These are phyloP conservation scores for Grigorovia yakushimaensis DNA, from an alignment of 805 yeast species.

Conservation along the genomic window DNA sequence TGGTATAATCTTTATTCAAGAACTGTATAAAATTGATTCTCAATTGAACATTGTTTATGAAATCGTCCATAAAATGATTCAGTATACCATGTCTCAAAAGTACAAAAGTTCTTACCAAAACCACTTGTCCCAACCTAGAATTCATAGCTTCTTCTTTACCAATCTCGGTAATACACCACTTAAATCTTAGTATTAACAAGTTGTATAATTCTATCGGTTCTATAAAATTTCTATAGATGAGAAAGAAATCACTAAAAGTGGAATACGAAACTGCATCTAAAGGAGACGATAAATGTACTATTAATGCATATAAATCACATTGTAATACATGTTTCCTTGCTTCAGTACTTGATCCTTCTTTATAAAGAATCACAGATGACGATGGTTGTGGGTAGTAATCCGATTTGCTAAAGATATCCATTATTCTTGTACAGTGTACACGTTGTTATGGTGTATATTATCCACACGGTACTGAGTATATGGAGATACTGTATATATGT, in stretches of 20 bases:
- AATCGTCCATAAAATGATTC: slow-evolving; percentile 83
- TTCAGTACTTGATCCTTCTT: slow-evolving; percentile 3
- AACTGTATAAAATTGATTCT: slow-evolving; percentile 36
- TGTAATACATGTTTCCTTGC: slow-evolving; percentile 13
- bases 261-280: slow-evolving; percentile 61
- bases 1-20: slow-evolving; percentile 27
- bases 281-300: slow-evolving; percentile 62
- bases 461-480: too few relatives aligned
- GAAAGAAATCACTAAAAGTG: slow-evolving; percentile 73
- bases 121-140: slow-evolving; percentile 45
- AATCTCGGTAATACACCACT: slow-evolving; percentile 53
- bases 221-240: slow-evolving; percentile 68
- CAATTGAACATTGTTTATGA: slow-evolving; percentile 42
- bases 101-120: slow-evolving; percentile 74
- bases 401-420: slow-evolving; percentile 17
- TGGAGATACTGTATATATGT: too few relatives aligned
- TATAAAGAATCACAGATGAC: slow-evolving; percentile 17
- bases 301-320: slow-evolving; percentile 29
- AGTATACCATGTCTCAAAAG: slow-evolving; percentile 81
- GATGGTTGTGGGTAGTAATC: slow-evolving; percentile 27
- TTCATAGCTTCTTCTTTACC: slow-evolving; percentile 3
- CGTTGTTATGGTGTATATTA: too few relatives aligned
- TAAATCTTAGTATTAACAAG: slow-evolving; percentile 51
- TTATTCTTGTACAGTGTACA: background rate
- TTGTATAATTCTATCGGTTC: slow-evolving; percentile 49